Evolutionary conservation across 164 flowering plant genomes (phyloP).

Genomic region (Echeveria elegans): DNA sequence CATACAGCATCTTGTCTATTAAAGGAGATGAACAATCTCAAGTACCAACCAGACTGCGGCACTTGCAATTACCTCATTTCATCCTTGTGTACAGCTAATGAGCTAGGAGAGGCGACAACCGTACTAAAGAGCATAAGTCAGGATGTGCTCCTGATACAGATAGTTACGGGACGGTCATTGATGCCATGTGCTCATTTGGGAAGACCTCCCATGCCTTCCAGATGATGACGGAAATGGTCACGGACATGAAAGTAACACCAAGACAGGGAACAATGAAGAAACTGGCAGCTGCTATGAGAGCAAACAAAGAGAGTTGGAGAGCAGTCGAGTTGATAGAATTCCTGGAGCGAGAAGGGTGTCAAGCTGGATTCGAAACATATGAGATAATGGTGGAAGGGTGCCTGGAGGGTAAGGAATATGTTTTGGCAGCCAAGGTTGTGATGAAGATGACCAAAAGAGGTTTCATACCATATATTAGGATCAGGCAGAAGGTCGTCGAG

Average conservation of each 20-base stretch:
- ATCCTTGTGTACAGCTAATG: slow-evolving; percentile 55
- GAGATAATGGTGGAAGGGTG: slow-evolving; percentile 59
- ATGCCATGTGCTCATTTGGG: slow-evolving; percentile 27
- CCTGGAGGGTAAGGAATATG: slow-evolving; percentile 42
- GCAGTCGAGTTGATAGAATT: slow-evolving; percentile 55
- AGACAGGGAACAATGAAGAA: slow-evolving; percentile 39
- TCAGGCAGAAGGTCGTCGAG: slow-evolving; percentile 62
- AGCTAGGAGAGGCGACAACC: slow-evolving; percentile 39
- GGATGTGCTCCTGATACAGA: slow-evolving; percentile 63
- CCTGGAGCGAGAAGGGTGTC: slow-evolving; percentile 38
- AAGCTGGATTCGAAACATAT: slow-evolving; percentile 54
- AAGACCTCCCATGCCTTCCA: slow-evolving; percentile 27
- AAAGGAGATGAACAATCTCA: slow-evolving; percentile 45
- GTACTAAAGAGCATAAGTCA: slow-evolving; percentile 49
- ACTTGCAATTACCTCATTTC: slow-evolving; percentile 58
- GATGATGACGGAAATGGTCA: slow-evolving; percentile 65
- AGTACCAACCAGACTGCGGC: slow-evolving; percentile 49
- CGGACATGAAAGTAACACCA: slow-evolving; percentile 37
- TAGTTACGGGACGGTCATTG: slow-evolving; percentile 43
- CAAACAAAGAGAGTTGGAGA: slow-evolving; percentile 42
- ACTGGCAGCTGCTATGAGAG: slow-evolving; percentile 35
- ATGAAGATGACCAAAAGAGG: slow-evolving; percentile 62
- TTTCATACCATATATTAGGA: slow-evolving; percentile 51
- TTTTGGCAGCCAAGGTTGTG: slow-evolving; percentile 58
- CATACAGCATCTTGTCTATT: slow-evolving; percentile 30